phyloP scores from a whole-genome alignment of 257 asterid genomes.

The Solanum gandarillasii region DNA sequence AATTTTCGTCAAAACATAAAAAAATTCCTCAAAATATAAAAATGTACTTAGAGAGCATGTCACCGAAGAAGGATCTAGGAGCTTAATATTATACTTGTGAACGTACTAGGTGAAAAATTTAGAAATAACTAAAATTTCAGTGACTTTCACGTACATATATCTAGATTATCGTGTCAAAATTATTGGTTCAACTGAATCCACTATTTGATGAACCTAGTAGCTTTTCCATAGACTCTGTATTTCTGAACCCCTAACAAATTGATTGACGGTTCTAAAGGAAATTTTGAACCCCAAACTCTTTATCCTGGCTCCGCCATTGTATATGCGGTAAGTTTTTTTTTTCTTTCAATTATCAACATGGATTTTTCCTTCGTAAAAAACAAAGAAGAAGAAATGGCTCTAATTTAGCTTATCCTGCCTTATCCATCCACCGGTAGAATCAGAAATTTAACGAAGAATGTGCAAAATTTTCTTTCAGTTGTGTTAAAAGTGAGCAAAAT shows the following conservation, averaged over 20 bases:
- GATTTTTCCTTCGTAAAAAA: not conserved
- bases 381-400: not conserved
- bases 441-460: too few relatives aligned
- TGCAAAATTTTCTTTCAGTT: too few relatives aligned
- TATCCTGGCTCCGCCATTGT: too few relatives aligned
- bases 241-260: too few relatives aligned
- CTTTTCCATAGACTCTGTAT: too few relatives aligned
- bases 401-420: not conserved
- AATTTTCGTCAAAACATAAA: not conserved
- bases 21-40: not conserved
- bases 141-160: not conserved
- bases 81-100: not conserved
- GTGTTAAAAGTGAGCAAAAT: not conserved
- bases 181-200: not conserved
- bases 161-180: not conserved
- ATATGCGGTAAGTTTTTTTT: not conserved
- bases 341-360: not conserved
- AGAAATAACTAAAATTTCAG: not conserved
- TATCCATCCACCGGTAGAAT: not conserved
- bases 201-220: too few relatives aligned
- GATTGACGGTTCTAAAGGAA: too few relatives aligned
- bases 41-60: not conserved
- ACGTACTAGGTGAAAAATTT: too few relatives aligned
- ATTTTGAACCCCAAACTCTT: too few relatives aligned
- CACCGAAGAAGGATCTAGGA: not conserved